Evolutionary conservation across 2,329 filamentous ascomycete species (phyloP).

Genomic region (Juglanconis oblonga): DNA sequence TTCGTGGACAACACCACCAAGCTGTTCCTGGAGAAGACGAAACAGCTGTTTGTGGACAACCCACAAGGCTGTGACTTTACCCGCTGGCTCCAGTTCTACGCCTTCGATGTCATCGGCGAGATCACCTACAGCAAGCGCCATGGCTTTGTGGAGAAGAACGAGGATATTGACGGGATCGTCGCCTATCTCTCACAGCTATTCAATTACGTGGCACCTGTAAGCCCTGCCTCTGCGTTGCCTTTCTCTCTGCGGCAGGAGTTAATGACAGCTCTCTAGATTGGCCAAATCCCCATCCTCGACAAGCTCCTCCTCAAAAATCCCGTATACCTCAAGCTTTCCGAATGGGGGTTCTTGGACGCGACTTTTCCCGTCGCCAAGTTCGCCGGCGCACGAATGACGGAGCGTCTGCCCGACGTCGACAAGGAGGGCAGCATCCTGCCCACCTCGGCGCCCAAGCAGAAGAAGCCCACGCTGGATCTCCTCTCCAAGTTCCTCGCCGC

Average conservation of each 20-base stretch:
- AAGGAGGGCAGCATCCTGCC: slow-evolving; percentile 36
- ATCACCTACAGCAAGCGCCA: slow-evolving; percentile 74
- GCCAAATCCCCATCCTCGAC: slow-evolving; percentile 71
- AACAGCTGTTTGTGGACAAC: slow-evolving; percentile 49
- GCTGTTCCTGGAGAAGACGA: slow-evolving; percentile 64
- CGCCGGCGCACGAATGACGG: slow-evolving; percentile 63
- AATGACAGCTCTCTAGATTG: slow-evolving; percentile 45
- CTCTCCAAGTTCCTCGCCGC: slow-evolving; percentile 72
- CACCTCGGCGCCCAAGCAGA: slow-evolving; percentile 33
- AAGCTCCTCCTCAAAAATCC: slow-evolving; percentile 72
- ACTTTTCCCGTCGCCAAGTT: slow-evolving; percentile 74
- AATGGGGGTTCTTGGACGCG: slow-evolving; percentile 63
- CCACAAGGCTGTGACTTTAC: slow-evolving; percentile 58
- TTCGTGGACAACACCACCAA: slow-evolving; percentile 74
- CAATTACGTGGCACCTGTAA: slow-evolving; percentile 67
- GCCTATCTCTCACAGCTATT: slow-evolving; percentile 62
- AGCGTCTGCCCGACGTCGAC: slow-evolving; percentile 52
- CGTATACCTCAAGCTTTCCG: slow-evolving; percentile 64
- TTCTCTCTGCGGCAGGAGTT: not conserved
- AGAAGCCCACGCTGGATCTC: slow-evolving; percentile 52
- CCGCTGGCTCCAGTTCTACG: slow-evolving; percentile 75
- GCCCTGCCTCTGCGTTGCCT: slow-evolving; percentile 21
- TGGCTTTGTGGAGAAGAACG: slow-evolving; percentile 71
- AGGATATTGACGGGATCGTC: slow-evolving; percentile 74
- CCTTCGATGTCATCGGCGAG: slow-evolving; percentile 78